Conservation (phyloP, 176 grass and related monocot species). For the maize (Zea mays) region Zm-B73-REFERENCE-NAM-5.0 NC_050099.1:230057501-230058000, state of each 20-base stretch:
- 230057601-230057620: not conserved
- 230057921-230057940: not conserved
- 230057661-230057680: not conserved
- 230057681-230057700: not conserved
- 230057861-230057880: not conserved
- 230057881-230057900: constrained; percentile 1
- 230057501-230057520: constrained; percentile 4
- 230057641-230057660: not conserved
- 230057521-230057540: constrained; percentile 5
- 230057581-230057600: not conserved
- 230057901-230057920: not conserved
- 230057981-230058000: not conserved
- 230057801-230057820: not conserved
- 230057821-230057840: not conserved
- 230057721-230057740: not conserved
- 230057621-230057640: not conserved
- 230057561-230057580: not conserved
- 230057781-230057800: not conserved
- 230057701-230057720: not conserved
- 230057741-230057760: not conserved
- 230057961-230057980: not conserved
- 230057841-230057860: not conserved
- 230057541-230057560: constrained; percentile 2
- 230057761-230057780: no score
- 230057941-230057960: not conserved